These are phyloP conservation scores for Phytophthora quininea DNA, from an alignment of 352 stramenopile species.

Conservation along the genomic window DNA sequence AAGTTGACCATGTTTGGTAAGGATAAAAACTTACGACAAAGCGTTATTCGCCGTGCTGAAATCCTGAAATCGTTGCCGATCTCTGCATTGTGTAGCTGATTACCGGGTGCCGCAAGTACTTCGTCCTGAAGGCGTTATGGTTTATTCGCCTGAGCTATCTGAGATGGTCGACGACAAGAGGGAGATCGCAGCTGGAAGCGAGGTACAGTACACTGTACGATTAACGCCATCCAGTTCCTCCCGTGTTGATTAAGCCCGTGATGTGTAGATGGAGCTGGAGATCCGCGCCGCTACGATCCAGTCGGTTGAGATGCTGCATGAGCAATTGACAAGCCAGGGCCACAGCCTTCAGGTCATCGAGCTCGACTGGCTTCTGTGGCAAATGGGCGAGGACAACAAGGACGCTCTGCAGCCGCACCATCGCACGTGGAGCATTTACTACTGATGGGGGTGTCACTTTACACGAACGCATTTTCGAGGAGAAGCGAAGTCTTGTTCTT, in stretches of 20 bases:
- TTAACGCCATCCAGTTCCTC: no score
- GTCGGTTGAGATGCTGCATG: conserved; percentile 77
- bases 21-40: neutral
- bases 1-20: conserved; percentile 90
- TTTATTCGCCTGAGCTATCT: conserved; percentile 57
- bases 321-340: conserved; percentile 35
- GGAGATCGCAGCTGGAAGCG: conserved; percentile 64
- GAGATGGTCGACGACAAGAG: conserved; percentile 57
- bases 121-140: conserved; percentile 69
- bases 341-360: conserved; percentile 72
- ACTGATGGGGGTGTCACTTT: conserved; percentile 36
- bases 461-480: no score
- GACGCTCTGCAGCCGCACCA: conserved; percentile 81
- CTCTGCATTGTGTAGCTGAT: conserved; percentile 51
- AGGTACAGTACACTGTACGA: conserved; percentile 39
- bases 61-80: no score
- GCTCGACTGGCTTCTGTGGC: conserved; percentile 90
- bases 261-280: conserved; percentile 74
- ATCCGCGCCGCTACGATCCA: conserved; percentile 87
- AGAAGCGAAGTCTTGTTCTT: no score
- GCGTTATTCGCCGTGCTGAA: no score
- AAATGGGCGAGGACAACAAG: conserved; percentile 83
- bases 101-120: conserved; percentile 89
- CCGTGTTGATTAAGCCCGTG: no score
- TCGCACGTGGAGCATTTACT: conserved; percentile 86